These are phyloP conservation scores for Debaryomyces psychrophilus DNA, from an alignment of 1,139 yeast genomes.

Conservation along the genomic window DNA sequence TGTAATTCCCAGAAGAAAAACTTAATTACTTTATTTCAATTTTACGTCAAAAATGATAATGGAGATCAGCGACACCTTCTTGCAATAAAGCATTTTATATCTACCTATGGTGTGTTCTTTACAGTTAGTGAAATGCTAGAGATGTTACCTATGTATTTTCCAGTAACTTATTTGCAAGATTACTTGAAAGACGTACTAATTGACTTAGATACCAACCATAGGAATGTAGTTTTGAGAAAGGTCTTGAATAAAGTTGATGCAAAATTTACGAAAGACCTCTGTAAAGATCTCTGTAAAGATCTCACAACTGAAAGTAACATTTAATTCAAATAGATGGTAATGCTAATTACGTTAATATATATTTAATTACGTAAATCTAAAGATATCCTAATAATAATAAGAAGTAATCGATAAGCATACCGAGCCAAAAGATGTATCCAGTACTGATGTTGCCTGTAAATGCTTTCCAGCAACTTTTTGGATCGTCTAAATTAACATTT, in stretches of 20 bases:
- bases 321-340: neutral
- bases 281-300: constrained; percentile 13
- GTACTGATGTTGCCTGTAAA: constrained; percentile 78
- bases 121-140: constrained; percentile 30
- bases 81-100: constrained; percentile 36
- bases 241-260: constrained; percentile 34
- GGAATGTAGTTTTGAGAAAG: constrained; percentile 28
- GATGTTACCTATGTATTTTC: constrained; percentile 36
- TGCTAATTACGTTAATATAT: neutral
- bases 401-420: constrained; percentile 75
- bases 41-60: constrained; percentile 23
- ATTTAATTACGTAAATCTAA: constrained; percentile 17
- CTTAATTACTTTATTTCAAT: constrained; percentile 21
- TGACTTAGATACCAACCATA: constrained; percentile 24
- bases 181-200: constrained; percentile 29
- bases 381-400: constrained; percentile 49
- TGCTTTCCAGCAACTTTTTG: constrained; percentile 79
- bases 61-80: constrained; percentile 19
- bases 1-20: constrained; percentile 5
- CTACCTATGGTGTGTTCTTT: constrained; percentile 26
- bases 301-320: neutral
- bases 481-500: constrained; percentile 75
- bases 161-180: constrained; percentile 34
- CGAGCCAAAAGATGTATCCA: constrained; percentile 77
- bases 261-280: constrained; percentile 21